Evolutionary conservation across 2,329 filamentous ascomycete genomes (phyloP).

Genomic region (Aaosphaeria arxii): DNA sequence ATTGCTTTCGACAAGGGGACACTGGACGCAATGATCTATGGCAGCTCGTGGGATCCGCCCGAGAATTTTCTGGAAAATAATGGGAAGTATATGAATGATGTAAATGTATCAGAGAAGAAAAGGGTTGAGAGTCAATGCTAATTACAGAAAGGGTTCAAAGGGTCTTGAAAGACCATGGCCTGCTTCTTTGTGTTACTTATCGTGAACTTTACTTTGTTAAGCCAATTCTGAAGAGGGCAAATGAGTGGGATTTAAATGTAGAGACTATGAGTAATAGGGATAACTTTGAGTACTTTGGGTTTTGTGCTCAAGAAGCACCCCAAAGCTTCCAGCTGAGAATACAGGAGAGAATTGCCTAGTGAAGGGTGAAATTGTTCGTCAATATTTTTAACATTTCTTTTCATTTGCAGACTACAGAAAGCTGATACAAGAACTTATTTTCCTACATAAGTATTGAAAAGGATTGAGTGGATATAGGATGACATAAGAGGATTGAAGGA

Average conservation of each 20-base stretch:
- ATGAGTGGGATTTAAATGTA: slow-evolving; percentile 21
- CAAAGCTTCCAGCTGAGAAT: too few relatives aligned
- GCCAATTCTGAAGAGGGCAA: slow-evolving; percentile 18
- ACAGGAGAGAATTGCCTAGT: too few relatives aligned
- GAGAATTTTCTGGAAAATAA: slow-evolving; percentile 50
- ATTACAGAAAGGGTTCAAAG: slow-evolving; percentile 40
- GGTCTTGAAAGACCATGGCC: slow-evolving; percentile 47
- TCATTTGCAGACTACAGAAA: too few relatives aligned
- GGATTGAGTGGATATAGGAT: too few relatives aligned
- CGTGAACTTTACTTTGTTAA: slow-evolving; percentile 31
- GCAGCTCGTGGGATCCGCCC: slow-evolving; percentile 53
- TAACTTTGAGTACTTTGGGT: slow-evolving; percentile 22
- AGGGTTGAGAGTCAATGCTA: background rate
- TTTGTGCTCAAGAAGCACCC: slow-evolving; percentile 7
- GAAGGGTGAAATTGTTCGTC: too few relatives aligned
- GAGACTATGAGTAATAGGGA: slow-evolving; percentile 16
- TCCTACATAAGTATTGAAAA: too few relatives aligned
- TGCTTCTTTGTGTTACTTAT: slow-evolving; percentile 49
- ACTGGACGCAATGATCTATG: slow-evolving; percentile 56
- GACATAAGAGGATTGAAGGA: too few relatives aligned
- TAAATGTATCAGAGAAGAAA: slow-evolving; percentile 16
- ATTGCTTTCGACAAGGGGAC: slow-evolving; percentile 59
- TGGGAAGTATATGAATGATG: slow-evolving; percentile 50
- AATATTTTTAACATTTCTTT: too few relatives aligned
- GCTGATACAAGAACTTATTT: too few relatives aligned